A percentile compares a stretch with the other conserved stretches of the same genome.
Evolutionary conservation across 805 yeast species (phyloP).

Genomic region (Wickerhamomyces chaumierensis): DNA sequence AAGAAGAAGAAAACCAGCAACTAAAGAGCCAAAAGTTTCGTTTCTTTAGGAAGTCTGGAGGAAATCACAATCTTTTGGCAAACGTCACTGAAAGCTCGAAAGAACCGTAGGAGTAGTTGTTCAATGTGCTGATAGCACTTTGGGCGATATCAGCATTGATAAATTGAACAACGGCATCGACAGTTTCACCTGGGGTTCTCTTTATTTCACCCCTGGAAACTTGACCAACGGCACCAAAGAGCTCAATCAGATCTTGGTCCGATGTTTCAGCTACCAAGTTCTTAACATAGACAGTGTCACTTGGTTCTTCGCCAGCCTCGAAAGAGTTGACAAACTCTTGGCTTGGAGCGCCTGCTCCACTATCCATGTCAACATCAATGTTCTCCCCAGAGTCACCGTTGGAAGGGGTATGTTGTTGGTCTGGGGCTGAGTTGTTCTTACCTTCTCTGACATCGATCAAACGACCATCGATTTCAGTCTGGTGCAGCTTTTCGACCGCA

Average conservation of each 20-base stretch:
- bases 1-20: no score
- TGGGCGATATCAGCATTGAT: conserved; percentile 58
- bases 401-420: conserved; percentile 1
- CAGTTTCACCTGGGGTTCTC: conserved; percentile 50
- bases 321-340: conserved; percentile 60
- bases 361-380: neutral
- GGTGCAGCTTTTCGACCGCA: conserved; percentile 63
- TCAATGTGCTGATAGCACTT: conserved; percentile 60
- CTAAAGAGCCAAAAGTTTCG: no score
- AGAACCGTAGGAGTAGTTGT: conserved; percentile 78
- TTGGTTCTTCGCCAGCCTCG: conserved; percentile 47
- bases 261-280: conserved; percentile 90
- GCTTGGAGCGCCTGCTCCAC: neutral
- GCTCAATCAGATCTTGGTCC: conserved; percentile 69
- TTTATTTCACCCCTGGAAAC: conserved; percentile 72
- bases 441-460: conserved; percentile 73
- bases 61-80: conserved; percentile 31
- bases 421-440: conserved; percentile 19
- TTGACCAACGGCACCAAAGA: conserved; percentile 75
- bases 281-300: conserved; percentile 50
- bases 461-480: conserved; percentile 67
- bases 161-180: conserved; percentile 79
- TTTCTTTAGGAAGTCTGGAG: no score
- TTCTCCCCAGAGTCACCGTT: no score
- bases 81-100: conserved; percentile 59